Percentiles rank a stretch among this genome's conserved stretches.
phyloP scores from a whole-genome alignment of 192 early-diverging fungal genomes.

The Rhizophagus clarus region DNA sequence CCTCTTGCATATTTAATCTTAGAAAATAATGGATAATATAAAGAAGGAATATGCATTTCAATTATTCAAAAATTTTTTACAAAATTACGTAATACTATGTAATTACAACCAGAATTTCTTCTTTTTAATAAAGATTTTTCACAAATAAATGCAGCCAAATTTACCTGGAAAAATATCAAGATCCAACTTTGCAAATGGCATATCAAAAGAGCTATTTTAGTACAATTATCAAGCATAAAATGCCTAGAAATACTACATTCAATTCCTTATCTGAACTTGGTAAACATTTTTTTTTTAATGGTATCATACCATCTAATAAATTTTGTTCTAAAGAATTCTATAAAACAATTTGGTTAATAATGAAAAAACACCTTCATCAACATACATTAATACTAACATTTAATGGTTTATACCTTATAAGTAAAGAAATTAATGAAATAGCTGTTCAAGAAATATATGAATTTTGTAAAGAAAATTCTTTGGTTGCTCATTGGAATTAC shows the following conservation, averaged over 20 bases:
- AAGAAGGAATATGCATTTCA: not conserved
- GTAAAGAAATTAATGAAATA: not conserved
- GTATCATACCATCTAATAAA: not conserved
- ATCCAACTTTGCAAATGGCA: slow-evolving; percentile 5
- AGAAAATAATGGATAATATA: not conserved
- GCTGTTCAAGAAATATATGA: slow-evolving; percentile 17
- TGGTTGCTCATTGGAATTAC: not conserved
- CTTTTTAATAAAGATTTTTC: slow-evolving; percentile 2
- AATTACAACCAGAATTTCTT: slow-evolving; percentile 10
- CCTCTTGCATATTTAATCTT: not conserved
- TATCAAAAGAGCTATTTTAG: not conserved
- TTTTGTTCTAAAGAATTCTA: too few species aligned
- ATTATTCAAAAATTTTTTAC: slow-evolving; percentile 21
- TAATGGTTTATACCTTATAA: not conserved
- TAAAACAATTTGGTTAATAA: too few species aligned
- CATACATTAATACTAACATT: slow-evolving; percentile 15
- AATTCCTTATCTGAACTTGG: slow-evolving; percentile 22
- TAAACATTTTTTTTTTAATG: not conserved
- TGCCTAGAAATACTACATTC: not conserved
- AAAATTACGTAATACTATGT: not conserved
- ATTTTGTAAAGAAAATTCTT: slow-evolving; percentile 19
- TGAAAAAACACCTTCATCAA: slow-evolving; percentile 18
- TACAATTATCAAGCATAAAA: not conserved
- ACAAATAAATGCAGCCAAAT: too few species aligned
- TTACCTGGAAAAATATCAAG: not conserved